Conservation (phyloP, 768 basidiomycete species). For the Coprinopsis marcescibilis region DNA sequence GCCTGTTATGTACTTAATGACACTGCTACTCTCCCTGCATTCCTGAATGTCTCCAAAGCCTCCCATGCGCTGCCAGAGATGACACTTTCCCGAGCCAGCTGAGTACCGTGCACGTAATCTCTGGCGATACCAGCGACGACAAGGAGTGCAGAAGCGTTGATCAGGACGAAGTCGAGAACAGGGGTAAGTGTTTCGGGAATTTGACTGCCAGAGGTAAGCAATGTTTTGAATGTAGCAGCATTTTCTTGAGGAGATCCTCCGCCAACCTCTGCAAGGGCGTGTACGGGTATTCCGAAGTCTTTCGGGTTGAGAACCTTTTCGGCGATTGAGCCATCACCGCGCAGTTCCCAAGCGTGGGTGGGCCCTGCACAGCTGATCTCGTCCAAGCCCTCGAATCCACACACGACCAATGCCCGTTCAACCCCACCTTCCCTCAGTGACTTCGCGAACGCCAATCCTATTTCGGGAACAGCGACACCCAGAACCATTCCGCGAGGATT, state of each 20-base stretch:
- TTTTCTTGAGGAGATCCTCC: conserved; percentile 79
- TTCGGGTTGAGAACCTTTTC: conserved; percentile 58
- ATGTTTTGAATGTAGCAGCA: conserved; percentile 58
- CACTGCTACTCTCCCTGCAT: conserved; percentile 31
- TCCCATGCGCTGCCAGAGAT: conserved; percentile 55
- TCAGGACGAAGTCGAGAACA: conserved; percentile 78
- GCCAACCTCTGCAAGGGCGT: conserved; percentile 64
- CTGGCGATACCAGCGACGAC: conserved; percentile 75
- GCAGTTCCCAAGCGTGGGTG: conserved; percentile 80
- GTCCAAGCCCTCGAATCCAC: conserved; percentile 86
- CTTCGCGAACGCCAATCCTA: conserved; percentile 78
- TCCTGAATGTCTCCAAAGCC: conserved; percentile 47
- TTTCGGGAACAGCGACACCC: conserved; percentile 77
- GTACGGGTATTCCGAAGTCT: conserved; percentile 70
- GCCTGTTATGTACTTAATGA: background rate
- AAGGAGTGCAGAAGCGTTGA: conserved; percentile 87
- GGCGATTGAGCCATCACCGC: conserved; percentile 54
- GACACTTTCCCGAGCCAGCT: conserved; percentile 57
- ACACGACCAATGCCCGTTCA: conserved; percentile 84
- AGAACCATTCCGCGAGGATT: conserved; percentile 84
- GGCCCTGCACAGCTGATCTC: conserved; percentile 94
- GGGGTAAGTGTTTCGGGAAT: conserved; percentile 55
- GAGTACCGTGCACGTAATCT: conserved; percentile 66
- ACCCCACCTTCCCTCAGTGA: conserved; percentile 72
- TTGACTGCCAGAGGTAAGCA: conserved; percentile 54